These are phyloP conservation scores for Hymenoscyphus linearis DNA, from an alignment of 2,329 filamentous ascomycete genomes.

Conservation along the genomic window DNA sequence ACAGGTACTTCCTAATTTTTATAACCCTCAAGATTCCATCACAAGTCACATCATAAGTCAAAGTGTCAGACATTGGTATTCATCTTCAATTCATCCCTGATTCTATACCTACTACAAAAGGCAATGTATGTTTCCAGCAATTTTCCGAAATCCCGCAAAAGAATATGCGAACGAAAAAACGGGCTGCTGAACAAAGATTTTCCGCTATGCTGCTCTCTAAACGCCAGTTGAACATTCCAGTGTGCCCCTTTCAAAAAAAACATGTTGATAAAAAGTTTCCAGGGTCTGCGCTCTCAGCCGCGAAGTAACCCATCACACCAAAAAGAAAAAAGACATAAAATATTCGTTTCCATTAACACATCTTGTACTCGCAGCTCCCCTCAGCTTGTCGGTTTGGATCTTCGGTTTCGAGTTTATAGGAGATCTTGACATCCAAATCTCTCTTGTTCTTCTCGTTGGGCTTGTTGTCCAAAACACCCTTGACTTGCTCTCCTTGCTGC, in stretches of 20 bases:
- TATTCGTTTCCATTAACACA: slow-evolving; percentile 47
- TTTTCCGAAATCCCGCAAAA: background rate
- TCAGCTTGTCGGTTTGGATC: slow-evolving; percentile 64
- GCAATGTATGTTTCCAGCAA: background rate
- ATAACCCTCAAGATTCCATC: background rate
- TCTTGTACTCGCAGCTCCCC: slow-evolving; percentile 75
- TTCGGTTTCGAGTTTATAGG: slow-evolving; percentile 73
- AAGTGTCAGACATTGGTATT: background rate
- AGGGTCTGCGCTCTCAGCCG: slow-evolving; percentile 33
- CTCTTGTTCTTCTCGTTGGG: slow-evolving; percentile 93
- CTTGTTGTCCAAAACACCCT: slow-evolving; percentile 70
- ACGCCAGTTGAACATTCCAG: background rate
- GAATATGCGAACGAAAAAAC: background rate
- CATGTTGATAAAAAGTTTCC: slow-evolving; percentile 6
- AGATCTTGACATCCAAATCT: slow-evolving; percentile 86
- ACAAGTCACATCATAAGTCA: background rate
- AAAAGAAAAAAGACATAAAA: background rate
- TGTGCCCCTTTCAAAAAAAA: background rate
- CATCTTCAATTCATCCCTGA: background rate
- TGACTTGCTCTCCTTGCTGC: slow-evolving; percentile 75
- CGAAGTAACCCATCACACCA: slow-evolving; percentile 24
- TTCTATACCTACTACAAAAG: background rate
- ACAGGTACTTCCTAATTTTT: background rate
- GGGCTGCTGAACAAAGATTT: background rate
- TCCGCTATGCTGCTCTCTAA: slow-evolving; percentile 1